phyloP scores from a whole-genome alignment of 257 asterid species.

The Solanum medicagineum region DNA sequence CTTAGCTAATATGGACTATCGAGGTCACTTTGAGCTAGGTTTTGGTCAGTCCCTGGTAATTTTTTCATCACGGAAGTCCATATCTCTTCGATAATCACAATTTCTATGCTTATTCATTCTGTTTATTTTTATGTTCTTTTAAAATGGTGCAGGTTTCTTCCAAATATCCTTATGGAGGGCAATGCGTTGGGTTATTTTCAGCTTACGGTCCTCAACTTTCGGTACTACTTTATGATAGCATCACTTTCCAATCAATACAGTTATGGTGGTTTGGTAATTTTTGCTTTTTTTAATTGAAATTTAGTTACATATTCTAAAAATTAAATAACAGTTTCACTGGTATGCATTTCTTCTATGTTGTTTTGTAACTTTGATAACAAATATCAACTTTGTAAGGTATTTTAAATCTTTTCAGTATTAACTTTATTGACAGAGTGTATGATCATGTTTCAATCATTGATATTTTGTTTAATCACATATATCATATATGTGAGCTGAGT shows the following conservation, averaged over 20 bases:
- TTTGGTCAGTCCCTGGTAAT: constrained; percentile 39
- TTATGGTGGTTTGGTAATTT: not conserved
- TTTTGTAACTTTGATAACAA: not conserved
- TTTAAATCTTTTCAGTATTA: not conserved
- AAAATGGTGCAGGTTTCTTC: constrained; percentile 31
- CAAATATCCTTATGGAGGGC: constrained; percentile 45
- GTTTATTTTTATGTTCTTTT: not conserved
- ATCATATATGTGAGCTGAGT: not conserved
- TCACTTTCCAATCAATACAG: not conserved
- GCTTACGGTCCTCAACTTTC: constrained; percentile 29
- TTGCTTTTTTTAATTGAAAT: not conserved
- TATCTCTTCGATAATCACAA: not conserved
- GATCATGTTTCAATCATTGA: not conserved
- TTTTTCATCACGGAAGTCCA: not conserved
- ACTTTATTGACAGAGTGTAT: not conserved
- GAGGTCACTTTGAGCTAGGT: constrained; percentile 34
- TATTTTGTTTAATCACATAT: not conserved
- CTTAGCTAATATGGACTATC: constrained; percentile 10
- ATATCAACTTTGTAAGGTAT: not conserved
- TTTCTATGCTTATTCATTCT: not conserved
- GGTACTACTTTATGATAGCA: constrained; percentile 12
- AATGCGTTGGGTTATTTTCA: constrained; percentile 32
- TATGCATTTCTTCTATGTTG: not conserved
- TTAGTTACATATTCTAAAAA: not conserved
- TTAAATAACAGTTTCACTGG: not conserved